Conservation (phyloP, 306 rosid species). For the Abrus pulchellus region DNA sequence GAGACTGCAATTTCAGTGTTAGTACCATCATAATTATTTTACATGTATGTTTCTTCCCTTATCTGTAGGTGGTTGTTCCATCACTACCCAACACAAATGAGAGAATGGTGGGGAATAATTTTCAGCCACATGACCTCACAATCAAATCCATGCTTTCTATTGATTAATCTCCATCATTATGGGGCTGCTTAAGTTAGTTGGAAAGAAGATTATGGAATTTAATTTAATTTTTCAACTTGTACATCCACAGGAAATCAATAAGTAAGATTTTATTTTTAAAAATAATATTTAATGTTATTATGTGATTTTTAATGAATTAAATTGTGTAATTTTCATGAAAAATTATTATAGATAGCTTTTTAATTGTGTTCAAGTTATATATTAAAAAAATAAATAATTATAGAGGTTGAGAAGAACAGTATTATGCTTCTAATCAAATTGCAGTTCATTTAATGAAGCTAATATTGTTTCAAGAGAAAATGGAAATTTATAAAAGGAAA, state of each 20-base stretch:
- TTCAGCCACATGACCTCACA: slow-evolving; percentile 32
- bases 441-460: neutral
- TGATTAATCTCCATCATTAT: slow-evolving; percentile 34
- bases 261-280: no score
- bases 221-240: neutral
- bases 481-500: no score
- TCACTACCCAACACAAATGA: slow-evolving; percentile 43
- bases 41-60: slow-evolving; percentile 31
- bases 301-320: no score
- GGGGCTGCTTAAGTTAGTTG: slow-evolving; percentile 31
- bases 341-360: no score
- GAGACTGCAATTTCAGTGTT: slow-evolving; percentile 9
- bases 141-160: slow-evolving; percentile 3
- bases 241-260: no score
- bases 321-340: no score
- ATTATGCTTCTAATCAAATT: neutral
- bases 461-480: neutral
- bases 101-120: slow-evolving; percentile 31
- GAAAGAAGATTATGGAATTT: slow-evolving; percentile 2
- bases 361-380: no score
- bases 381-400: no score
- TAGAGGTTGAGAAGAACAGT: neutral
- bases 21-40: slow-evolving; percentile 37
- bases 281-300: no score
- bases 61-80: slow-evolving; percentile 43